These are phyloP conservation scores for Didymella keratinophila DNA, from an alignment of 2,329 filamentous ascomycete genomes.

Conservation along the genomic window DNA sequence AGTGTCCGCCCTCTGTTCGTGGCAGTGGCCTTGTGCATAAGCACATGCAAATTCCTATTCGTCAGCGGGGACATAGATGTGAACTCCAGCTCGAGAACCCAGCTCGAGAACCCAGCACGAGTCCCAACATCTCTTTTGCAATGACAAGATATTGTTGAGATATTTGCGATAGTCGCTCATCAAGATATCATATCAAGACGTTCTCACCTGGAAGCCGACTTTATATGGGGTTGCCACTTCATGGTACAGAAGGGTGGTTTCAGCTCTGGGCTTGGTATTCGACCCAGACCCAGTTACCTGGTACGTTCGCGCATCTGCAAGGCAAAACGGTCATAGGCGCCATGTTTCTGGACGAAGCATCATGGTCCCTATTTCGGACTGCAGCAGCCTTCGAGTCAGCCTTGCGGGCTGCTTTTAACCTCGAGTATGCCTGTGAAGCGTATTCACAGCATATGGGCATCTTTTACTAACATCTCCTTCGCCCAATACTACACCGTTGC, in stretches of 20 bases:
- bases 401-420: neutral
- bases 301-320: neutral
- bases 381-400: slow-evolving; percentile 1
- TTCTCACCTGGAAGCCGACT: neutral
- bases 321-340: neutral
- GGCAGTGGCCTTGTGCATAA: slow-evolving; percentile 5
- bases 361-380: too few relatives aligned
- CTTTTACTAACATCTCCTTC: neutral
- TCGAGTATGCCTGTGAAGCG: neutral
- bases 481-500: neutral
- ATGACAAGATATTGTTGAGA: too few relatives aligned
- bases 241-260: neutral
- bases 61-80: neutral
- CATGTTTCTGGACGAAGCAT: neutral
- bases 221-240: neutral
- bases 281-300: neutral
- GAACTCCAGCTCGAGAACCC: neutral
- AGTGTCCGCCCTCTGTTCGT: neutral
- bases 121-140: neutral
- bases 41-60: neutral
- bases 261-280: neutral
- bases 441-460: neutral
- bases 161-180: neutral
- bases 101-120: neutral
- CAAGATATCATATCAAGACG: neutral